Evolutionary conservation across 208 protist genomes (phyloP), one percentile per base, ranked within the genome.

Genomic region (Acanthamoeba pearcei): DNA sequence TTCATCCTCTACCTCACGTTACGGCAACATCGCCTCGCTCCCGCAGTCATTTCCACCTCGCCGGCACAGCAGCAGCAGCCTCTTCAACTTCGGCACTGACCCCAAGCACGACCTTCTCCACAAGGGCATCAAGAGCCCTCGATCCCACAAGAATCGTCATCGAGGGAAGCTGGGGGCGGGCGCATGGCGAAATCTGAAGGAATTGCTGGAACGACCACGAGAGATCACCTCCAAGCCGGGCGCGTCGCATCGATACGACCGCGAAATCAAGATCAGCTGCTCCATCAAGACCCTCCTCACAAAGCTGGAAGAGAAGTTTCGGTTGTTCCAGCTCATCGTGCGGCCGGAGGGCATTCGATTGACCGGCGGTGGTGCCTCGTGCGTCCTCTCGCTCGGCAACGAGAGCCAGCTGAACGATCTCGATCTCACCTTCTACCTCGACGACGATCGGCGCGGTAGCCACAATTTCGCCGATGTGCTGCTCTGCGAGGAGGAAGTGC

Each of bases 401-500:
- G 72, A 80, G 32, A 49, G 35, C 35, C 72, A 80, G 72, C 70
- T 80, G n/a, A 80, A 80, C 72, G 72, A 80, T 46, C 72, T 80
- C 35, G 72, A 80, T 27, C 38, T 80, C 72, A 80, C 72, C 17
- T 27, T 80, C 35, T 80, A 80, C 32, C 72, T 80, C 35, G 72
- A 80, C 32, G 72, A 80, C 19, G 72, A 46, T 46, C 72, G 72
- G 10, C 72, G 72, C 19, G 72, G 72, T 15, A 51, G 35, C 15
- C 72, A 80, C 72, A 80, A 80, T 46, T 80, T 80, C 32, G 72
- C 72, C 72, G 72, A 80, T 80, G 72, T 80, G 12, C 72, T 80
- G 10, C 32, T 80, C 24, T 80, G 72, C 72, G 72, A 80, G 72
- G 72, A 80, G 72, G 72, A 80, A 29, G 72, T 80, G 35, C 72